Base-by-base conservation (phyloP, 306 rosid genomes). In the Lathyrus oleraceus region DNA sequence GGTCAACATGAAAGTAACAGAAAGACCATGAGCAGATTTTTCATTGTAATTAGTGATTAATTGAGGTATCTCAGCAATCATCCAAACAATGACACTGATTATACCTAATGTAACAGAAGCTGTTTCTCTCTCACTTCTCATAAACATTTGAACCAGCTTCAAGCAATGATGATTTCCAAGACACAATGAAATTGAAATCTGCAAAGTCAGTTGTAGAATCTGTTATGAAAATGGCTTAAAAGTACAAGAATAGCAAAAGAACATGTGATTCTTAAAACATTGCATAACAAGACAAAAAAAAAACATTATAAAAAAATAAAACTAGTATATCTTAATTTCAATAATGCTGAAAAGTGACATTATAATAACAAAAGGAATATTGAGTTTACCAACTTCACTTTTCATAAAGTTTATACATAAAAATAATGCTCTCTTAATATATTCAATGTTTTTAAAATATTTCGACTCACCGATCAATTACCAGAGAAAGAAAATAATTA, bases 61-160 rank as follows among this genome's bases (percentile, higher is more conserved):
- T 60, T 87, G 96, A 53, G 96, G 96, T 25, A 90, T 76, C 85
- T 90, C 96, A 61, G 95, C 95, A 23, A 83, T 77, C 44, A 76
- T 65, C 91, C 95, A 90, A 71, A 82, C 78, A 30, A 70, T 21
- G 28, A 87, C 87, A 75, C 94, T 85, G 72, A 82, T 36, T 8
- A 86, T 2, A 28, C 96, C 94, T 66, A 87, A 78, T 39, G 74
- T 58, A 30, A 79, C 27, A 8, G 96, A 90, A 61, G 76, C 36
- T 54, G 80, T 82, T 14, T 79, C 79, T 70, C 44, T 70, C 15
- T 14, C 60, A 73, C 57, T 73, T 76, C 74, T 54, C 82, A 76
- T 65, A 54, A 84, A 17, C 70, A 72, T 70, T 62, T 40, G 10
- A 20, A 54, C 76, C 88, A 84, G 82, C 65, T 76, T 58, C 23